Evolutionary conservation across 108 stramenopile genomes (phyloP), one percentile per base, ranked within the genome.

Genomic region (Pseudonitzschia multistriata): DNA sequence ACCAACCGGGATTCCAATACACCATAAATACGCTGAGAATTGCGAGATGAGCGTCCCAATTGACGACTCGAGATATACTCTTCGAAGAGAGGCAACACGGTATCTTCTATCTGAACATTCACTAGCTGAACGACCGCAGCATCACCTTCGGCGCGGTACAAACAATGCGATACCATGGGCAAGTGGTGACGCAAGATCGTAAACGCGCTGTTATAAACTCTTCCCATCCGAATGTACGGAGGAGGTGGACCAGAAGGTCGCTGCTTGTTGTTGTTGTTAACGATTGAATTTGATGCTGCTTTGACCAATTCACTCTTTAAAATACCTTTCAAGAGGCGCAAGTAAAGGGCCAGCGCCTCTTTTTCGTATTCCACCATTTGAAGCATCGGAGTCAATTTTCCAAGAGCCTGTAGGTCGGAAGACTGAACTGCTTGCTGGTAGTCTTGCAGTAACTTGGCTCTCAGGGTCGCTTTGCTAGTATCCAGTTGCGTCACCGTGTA

Each of bases 101-200:
- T 62, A 59, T 81, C 72, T 73, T 90, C 89, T 28, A 85, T 89
- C 70, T 90, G 84, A 13, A 79, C 70, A 72, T 95, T 87, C 0
- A 95, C 89, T 49, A 92, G 62, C 68, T 88, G 89, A 22, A 89
- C 83, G 30, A 95, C 81, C 11, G 89, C 90, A 21, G 83, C 86
- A 76, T 95, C 94, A 24, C 94, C 94, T 56, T 90, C 83, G 31
- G 88, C 94, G 33, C 72, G 79, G 34, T 88, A 79, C 54, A 95
- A 68, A 24, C 83, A 86, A 68, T 85, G 83, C 28, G 89, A 84
- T 2, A 95, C 89, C 89, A 95, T 90, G 74, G 94, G 94, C 70
- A 95, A 81, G 74, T 95, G 94, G 78, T 95, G 91, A 10, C 94
- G 73, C 53, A 95, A 54, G 35, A 78, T 80, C 8, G 86, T 86